A percentile compares a stretch with the other conserved stretches of the same genome.
phyloP scores from a whole-genome alignment of 164 flowering plant genomes.

The Liriodendron chinense region DNA sequence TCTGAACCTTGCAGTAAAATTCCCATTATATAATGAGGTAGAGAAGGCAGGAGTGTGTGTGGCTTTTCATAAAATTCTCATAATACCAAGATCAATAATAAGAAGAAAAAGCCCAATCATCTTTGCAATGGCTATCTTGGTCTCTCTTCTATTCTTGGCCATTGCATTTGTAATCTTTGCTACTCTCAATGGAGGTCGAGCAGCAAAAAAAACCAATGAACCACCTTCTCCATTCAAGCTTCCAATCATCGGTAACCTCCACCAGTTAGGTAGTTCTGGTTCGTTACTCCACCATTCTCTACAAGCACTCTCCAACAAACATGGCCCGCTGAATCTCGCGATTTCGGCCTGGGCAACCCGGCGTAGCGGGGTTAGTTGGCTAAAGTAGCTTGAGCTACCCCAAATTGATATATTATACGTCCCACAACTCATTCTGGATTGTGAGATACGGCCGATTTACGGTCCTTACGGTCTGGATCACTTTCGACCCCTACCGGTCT shows the following conservation, averaged over 20 bases:
- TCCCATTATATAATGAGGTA: too few species aligned
- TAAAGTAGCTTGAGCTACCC: too few species aligned
- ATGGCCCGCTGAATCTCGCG: slow-evolving; percentile 11
- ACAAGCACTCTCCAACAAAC: neutral
- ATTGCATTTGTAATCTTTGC: neutral
- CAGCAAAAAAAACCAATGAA: neutral
- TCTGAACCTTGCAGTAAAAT: too few species aligned
- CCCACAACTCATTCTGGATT: too few species aligned
- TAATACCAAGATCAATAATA: neutral
- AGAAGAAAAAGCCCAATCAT: neutral
- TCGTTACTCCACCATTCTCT: slow-evolving; percentile 7
- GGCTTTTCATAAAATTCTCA: too few species aligned
- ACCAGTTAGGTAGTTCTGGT: slow-evolving; percentile 6
- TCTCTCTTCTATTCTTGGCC: neutral
- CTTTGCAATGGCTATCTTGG: neutral
- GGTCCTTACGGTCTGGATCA: too few species aligned
- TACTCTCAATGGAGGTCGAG: neutral
- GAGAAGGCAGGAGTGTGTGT: too few species aligned
- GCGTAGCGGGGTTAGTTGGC: too few species aligned
- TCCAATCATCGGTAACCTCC: slow-evolving; percentile 12
- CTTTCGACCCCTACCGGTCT: too few species aligned
- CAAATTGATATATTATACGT: too few species aligned
- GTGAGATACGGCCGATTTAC: too few species aligned
- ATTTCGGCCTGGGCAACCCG: too few species aligned
- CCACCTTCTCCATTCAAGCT: slow-evolving; percentile 6